phyloP scores from a whole-genome alignment of 257 asterid species.

The Primulina tabacum region DNA sequence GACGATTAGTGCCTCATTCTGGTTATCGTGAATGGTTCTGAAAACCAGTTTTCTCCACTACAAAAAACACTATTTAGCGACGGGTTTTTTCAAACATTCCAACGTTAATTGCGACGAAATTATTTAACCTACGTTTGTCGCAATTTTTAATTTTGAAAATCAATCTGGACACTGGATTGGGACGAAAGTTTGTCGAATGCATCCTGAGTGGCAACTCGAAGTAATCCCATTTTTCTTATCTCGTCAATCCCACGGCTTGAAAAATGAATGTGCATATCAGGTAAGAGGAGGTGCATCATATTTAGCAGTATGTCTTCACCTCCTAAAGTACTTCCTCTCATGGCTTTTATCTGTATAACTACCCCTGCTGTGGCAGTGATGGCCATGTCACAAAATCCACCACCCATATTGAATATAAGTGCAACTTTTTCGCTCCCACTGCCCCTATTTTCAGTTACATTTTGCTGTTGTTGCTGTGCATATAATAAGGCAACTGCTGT shows the following conservation, averaged over 20 bases:
- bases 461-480: slow-evolving; percentile 73
- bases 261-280: slow-evolving; percentile 57
- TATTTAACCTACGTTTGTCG: no score
- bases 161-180: slow-evolving; percentile 29
- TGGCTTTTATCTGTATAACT: slow-evolving; percentile 71
- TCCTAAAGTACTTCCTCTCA: slow-evolving; percentile 65
- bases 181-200: slow-evolving; percentile 66
- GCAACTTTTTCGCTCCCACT: slow-evolving; percentile 69
- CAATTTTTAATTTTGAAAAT: no score
- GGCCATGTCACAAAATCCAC: slow-evolving; percentile 85
- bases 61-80: no score
- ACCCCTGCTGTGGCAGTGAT: slow-evolving; percentile 82
- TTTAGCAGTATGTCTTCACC: slow-evolving; percentile 82
- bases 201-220: slow-evolving; percentile 76
- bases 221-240: slow-evolving; percentile 60
- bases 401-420: slow-evolving; percentile 84
- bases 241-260: slow-evolving; percentile 59
- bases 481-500: slow-evolving; percentile 82
- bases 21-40: slow-evolving; percentile 71
- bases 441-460: slow-evolving; percentile 46
- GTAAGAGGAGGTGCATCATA: slow-evolving; percentile 57
- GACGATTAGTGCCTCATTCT: slow-evolving; percentile 62
- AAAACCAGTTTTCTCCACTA: slow-evolving; percentile 37
- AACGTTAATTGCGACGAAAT: no score
- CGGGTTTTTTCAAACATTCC: no score